A percentile compares a stretch with the other conserved stretches of the same genome.
These are phyloP conservation scores for Ustulina deusta DNA, from an alignment of 2,329 filamentous ascomycete genomes.

Conservation along the genomic window DNA sequence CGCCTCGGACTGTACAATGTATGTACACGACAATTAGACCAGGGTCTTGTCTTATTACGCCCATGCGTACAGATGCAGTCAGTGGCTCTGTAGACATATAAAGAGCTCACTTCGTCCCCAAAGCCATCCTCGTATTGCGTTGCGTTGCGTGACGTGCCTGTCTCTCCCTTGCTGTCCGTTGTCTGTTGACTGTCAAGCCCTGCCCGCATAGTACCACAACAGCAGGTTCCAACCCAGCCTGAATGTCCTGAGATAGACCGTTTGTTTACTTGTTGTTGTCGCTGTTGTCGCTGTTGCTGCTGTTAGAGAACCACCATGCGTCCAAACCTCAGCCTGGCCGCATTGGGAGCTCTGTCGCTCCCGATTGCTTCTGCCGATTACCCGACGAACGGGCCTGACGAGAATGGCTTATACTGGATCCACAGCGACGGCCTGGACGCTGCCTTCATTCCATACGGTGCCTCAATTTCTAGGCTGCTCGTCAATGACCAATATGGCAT, in stretches of 20 bases:
- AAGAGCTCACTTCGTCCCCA: conserved; percentile 40
- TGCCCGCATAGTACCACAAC: conserved; percentile 1
- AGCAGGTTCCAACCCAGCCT: conserved; percentile 7
- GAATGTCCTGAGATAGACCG: background rate
- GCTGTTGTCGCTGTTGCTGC: background rate
- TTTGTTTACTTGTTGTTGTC: background rate
- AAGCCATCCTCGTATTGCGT: conserved; percentile 4
- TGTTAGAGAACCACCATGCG: conserved; percentile 44
- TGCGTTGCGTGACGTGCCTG: conserved; percentile 31
- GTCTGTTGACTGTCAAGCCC: conserved; percentile 28
- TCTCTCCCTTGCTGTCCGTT: conserved; percentile 34
- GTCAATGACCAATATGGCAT: conserved; percentile 76
- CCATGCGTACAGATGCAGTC: background rate
- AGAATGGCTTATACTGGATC: conserved; percentile 78
- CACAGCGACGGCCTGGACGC: conserved; percentile 74
- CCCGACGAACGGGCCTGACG: conserved; percentile 59
- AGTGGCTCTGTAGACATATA: conserved; percentile 40
- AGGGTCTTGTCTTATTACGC: too few species aligned
- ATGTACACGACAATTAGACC: background rate
- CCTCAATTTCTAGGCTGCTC: conserved; percentile 77
- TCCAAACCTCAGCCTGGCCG: conserved; percentile 44
- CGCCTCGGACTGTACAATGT: background rate
- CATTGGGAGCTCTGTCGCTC: conserved; percentile 51
- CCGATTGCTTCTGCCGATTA: conserved; percentile 49
- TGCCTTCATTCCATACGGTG: conserved; percentile 79